Evolutionary conservation across 2,329 filamentous ascomycete genomes (phyloP).

Genomic region (Aspergillus sp.): DNA sequence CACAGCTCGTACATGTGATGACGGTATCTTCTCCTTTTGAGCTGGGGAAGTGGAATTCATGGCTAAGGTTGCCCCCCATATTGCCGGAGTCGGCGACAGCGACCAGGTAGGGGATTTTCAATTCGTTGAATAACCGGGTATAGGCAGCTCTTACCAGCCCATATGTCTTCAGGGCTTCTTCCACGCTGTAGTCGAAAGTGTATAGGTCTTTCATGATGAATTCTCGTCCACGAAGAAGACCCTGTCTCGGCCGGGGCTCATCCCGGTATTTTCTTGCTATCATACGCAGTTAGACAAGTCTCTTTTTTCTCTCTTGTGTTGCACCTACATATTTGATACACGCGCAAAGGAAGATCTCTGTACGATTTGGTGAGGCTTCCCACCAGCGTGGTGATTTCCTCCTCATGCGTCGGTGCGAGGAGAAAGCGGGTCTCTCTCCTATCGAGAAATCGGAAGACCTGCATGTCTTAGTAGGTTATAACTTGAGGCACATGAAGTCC

Average conservation of each 20-base stretch:
- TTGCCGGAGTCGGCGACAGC: constrained; percentile 92
- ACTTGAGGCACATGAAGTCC: constrained; percentile 17
- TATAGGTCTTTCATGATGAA: constrained; percentile 99
- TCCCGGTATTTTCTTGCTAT: constrained; percentile 89
- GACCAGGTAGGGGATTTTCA: constrained; percentile 79
- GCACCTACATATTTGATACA: constrained; percentile 80
- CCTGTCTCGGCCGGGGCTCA: constrained; percentile 83
- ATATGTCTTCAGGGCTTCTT: constrained; percentile 78
- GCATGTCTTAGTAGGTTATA: not conserved
- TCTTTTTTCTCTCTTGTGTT: not conserved
- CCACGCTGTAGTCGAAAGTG: constrained; percentile 73
- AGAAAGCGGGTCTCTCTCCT: constrained; percentile 72
- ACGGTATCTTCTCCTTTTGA: constrained; percentile 81
- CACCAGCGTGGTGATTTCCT: constrained; percentile 87
- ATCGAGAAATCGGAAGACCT: constrained; percentile 80
- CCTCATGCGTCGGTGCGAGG: constrained; percentile 90
- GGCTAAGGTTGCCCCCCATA: constrained; percentile 89
- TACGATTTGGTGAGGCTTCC: constrained; percentile 72
- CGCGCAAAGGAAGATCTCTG: constrained; percentile 75
- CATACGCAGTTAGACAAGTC: not conserved
- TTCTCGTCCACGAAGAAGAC: constrained; percentile 81
- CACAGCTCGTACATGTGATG: constrained; percentile 70
- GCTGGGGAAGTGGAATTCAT: constrained; percentile 88
- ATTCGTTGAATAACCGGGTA: constrained; percentile 70
- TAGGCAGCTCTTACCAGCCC: constrained; percentile 71